Evolutionary conservation across 2,329 filamentous ascomycete genomes (phyloP).

Genomic region (Penicillium sp.): DNA sequence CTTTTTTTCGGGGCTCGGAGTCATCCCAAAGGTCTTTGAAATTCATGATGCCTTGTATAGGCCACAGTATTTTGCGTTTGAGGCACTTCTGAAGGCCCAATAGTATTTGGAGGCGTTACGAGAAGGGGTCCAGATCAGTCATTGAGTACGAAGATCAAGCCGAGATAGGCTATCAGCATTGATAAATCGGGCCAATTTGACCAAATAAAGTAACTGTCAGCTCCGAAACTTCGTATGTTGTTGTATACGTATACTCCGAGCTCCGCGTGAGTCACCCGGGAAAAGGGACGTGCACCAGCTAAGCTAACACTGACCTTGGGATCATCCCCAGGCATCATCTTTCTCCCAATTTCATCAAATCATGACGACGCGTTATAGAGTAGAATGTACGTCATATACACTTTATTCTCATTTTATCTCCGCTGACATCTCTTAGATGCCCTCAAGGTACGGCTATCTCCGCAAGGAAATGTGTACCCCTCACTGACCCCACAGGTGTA

Average conservation of each 20-base stretch:
- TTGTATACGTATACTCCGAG: neutral
- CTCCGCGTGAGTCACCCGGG: neutral
- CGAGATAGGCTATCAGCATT: neutral
- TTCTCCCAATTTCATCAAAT: constrained; percentile 7
- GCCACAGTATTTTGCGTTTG: neutral
- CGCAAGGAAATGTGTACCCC: neutral
- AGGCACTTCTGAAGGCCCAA: neutral
- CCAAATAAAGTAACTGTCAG: neutral
- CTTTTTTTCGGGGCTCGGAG: neutral
- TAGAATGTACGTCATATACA: constrained; percentile 63
- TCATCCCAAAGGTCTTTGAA: neutral
- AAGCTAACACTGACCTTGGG: neutral
- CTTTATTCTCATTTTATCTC: neutral
- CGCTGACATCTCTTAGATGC: constrained; percentile 49
- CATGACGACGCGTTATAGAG: constrained; percentile 52
- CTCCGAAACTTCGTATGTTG: neutral
- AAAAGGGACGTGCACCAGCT: neutral
- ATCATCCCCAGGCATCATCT: neutral
- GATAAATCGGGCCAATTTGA: too few species aligned
- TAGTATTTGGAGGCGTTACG: neutral
- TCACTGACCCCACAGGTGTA: constrained; percentile 32
- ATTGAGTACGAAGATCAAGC: neutral
- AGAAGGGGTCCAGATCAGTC: neutral
- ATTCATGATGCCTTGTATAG: neutral
- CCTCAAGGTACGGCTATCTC: constrained; percentile 52